Evolutionary conservation across 352 stramenopile genomes (phyloP).

Genomic region (Aphanomyces euteiches): DNA sequence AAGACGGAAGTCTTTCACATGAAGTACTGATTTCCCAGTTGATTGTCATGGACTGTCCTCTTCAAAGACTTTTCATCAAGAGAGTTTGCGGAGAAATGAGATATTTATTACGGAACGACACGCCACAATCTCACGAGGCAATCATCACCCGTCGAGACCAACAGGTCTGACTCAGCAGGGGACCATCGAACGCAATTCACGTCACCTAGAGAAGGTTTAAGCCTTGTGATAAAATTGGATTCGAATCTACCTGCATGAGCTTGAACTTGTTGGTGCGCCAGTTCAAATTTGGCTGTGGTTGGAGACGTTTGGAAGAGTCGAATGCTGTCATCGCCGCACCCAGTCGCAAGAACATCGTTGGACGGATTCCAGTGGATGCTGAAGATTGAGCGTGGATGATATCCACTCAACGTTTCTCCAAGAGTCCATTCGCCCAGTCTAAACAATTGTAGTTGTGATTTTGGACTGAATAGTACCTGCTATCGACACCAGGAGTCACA

Average conservation of each 20-base stretch:
- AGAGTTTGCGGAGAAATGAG: no score
- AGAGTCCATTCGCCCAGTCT: constrained; percentile 80
- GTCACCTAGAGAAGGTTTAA: constrained; percentile 43
- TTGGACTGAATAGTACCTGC: constrained; percentile 34
- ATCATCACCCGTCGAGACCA: constrained; percentile 68
- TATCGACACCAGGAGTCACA: constrained; percentile 46
- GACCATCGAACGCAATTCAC: constrained; percentile 82
- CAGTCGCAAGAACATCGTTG: constrained; percentile 85
- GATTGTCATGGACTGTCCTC: no score
- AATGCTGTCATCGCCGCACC: constrained; percentile 89
- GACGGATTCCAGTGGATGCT: constrained; percentile 89
- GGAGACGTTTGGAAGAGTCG: constrained; percentile 70
- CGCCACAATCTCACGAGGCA: constrained; percentile 58
- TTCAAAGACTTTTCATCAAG: no score
- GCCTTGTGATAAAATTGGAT: constrained; percentile 25
- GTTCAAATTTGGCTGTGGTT: constrained; percentile 47
- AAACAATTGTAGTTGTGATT: neutral
- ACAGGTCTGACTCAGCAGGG: constrained; percentile 42
- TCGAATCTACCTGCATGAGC: constrained; percentile 41
- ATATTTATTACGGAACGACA: neutral
- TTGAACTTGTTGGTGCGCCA: constrained; percentile 57
- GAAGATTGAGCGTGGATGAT: constrained; percentile 90
- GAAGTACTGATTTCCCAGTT: no score
- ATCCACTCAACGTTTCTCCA: constrained; percentile 68
- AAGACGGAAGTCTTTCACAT: no score